Evolutionary conservation across 495 filamentous ascomycete genomes (phyloP), one percentile per base, ranked within the genome.

Genomic region (Darksidea phi): DNA sequence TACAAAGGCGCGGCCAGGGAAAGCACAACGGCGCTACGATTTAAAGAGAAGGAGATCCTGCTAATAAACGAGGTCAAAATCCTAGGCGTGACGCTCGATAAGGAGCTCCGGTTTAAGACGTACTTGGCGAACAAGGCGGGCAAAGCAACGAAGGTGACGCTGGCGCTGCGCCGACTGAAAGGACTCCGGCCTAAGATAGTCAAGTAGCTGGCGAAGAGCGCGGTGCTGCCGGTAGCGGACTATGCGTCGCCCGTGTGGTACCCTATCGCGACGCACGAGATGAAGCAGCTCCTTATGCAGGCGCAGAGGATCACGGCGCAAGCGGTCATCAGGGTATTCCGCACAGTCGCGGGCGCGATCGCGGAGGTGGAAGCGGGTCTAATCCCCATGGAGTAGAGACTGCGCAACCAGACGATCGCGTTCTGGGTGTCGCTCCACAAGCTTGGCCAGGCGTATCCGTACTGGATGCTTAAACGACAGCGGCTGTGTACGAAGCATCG

Each of bases 101-200:
- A 63, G 21, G 34, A 70, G 50, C 56, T 70, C 4, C 38, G 54
- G 26, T 71, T 67, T 41, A 63, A 63, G 53, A 42, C 28, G 13
- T 42, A 63, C 32, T 41, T 59, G 23, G 57, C 48, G 6, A 17
- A 52, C 28, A 63, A 63, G 25, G 59, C 59, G 7, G 28, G 59
- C 41, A 63, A 63, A 41, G 59, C 47, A 5, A 59, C 47, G 2
- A 51, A 59, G 56, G 41, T 54, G 26, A 37, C 49, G 25, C 57
- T 53, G 23, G 57, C 49, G 12, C 57, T 54, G 18, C 36, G 49
- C 25, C 42, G 57, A 46, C 3, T 54, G 11, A 61, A 54, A 18
- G 57, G 48, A 61, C 48, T 61, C 1, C 26, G 43, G 18, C 43
- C 48, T 13, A 61, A 61, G 57, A 34, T 15, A 6, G 57, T 61